Conservation (phyloP, 148 eudicot species). For the Pharnaceum exiguum region DNA sequence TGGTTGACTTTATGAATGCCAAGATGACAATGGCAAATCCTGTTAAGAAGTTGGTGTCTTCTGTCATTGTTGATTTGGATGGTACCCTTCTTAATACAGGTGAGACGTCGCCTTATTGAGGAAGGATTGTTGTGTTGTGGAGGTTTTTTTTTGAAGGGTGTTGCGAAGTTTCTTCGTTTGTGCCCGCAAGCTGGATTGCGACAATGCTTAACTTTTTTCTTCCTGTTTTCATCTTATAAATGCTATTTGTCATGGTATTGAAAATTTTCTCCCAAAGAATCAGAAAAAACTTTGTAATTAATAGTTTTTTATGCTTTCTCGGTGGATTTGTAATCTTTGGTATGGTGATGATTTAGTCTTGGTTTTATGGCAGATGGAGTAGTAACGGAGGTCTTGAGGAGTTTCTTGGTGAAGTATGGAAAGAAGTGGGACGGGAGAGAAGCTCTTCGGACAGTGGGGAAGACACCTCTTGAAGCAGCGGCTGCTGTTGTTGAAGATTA, state of each 20-base stretch:
- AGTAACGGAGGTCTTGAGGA: constrained; percentile 53
- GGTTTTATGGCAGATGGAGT: constrained; percentile 63
- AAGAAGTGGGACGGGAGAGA: constrained; percentile 85
- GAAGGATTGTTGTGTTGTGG: not conserved
- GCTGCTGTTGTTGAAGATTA: constrained; percentile 71
- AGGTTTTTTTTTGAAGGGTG: not conserved
- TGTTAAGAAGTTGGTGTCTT: constrained; percentile 44
- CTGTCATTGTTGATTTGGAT: constrained; percentile 76
- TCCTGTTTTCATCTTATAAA: too few species aligned
- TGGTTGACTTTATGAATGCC: not conserved
- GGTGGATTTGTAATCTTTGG: not conserved
- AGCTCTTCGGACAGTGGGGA: constrained; percentile 53
- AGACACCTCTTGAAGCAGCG: constrained; percentile 76
- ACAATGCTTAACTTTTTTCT: too few species aligned
- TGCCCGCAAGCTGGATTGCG: too few species aligned
- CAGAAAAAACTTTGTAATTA: constrained; percentile 3
- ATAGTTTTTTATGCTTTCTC: constrained; percentile 1
- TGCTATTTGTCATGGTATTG: too few species aligned
- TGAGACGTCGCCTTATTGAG: constrained; percentile 7
- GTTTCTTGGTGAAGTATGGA: constrained; percentile 65
- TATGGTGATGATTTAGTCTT: constrained; percentile 14
- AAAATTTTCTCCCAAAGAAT: too few species aligned
- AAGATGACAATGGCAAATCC: constrained; percentile 40
- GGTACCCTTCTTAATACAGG: constrained; percentile 78
- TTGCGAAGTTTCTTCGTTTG: too few species aligned